Conservation (phyloP, 2,329 filamentous ascomycete genomes). For the Colletotrichum spinosum region DNA sequence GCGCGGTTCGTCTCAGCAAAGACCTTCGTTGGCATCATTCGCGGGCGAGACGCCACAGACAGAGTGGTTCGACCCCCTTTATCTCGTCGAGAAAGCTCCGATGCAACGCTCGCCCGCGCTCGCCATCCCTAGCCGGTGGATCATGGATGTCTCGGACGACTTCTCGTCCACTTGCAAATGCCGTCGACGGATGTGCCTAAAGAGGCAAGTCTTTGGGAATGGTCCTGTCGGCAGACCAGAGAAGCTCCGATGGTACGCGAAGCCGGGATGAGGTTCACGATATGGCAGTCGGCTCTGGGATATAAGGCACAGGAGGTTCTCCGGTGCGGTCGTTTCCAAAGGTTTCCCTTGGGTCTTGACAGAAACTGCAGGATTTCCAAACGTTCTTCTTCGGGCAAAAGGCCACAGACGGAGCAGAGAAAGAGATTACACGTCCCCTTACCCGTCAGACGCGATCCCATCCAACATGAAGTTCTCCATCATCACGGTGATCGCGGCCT, state of each 20-base stretch:
- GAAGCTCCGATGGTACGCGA: slow-evolving; percentile 4
- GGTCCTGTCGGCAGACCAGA: slow-evolving; percentile 4
- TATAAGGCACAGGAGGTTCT: neutral
- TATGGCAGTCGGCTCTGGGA: slow-evolving; percentile 8
- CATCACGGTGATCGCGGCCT: slow-evolving; percentile 43
- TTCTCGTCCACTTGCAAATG: slow-evolving; percentile 6
- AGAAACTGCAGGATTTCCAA: too few relatives aligned
- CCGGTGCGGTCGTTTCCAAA: neutral
- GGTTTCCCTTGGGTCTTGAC: neutral
- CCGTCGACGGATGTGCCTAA: neutral
- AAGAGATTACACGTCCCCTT: neutral
- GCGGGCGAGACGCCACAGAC: slow-evolving; percentile 20
- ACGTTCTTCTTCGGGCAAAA: neutral
- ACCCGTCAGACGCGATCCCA: neutral
- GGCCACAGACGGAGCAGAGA: too few relatives aligned
- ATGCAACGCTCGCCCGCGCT: neutral
- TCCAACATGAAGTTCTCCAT: slow-evolving; percentile 42
- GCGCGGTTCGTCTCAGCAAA: slow-evolving; percentile 7
- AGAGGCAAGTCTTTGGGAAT: slow-evolving; percentile 6
- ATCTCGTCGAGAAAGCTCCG: slow-evolving; percentile 5
- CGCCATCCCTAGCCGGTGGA: neutral
- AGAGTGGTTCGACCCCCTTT: slow-evolving; percentile 15
- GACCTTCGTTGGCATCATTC: neutral
- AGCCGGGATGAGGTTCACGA: slow-evolving; percentile 1
- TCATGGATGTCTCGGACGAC: slow-evolving; percentile 5